Percentiles rank a stretch among this genome's conserved stretches.
Evolutionary conservation across 2,329 filamentous ascomycete species (phyloP).

Genomic region (Aureobasidium sp.): DNA sequence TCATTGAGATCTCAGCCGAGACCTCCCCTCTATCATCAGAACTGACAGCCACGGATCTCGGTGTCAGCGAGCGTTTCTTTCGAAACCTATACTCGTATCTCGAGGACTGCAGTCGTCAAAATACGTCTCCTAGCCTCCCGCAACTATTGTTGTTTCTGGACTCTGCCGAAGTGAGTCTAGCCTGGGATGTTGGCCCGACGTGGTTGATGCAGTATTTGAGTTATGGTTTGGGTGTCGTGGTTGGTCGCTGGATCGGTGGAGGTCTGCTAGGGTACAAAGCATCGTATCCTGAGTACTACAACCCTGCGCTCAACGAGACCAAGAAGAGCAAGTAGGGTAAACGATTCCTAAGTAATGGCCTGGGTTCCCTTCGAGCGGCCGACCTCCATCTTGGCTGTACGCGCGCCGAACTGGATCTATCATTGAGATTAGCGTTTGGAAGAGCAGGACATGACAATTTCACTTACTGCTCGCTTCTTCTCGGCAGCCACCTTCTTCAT

Average conservation of each 20-base stretch:
- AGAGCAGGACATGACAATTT: background rate
- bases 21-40: conserved; percentile 16
- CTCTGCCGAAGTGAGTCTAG: conserved; percentile 25
- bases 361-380: conserved; percentile 44
- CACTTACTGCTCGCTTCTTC: conserved; percentile 79
- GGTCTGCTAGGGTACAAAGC: conserved; percentile 15
- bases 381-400: conserved; percentile 43
- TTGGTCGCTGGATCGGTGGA: conserved; percentile 22
- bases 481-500: conserved; percentile 69
- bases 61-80: conserved; percentile 25
- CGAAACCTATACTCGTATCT: conserved; percentile 27
- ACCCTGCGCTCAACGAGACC: conserved; percentile 13
- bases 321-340: background rate
- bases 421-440: conserved; percentile 12
- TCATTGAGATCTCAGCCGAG: conserved; percentile 23
- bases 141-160: conserved; percentile 26
- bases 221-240: conserved; percentile 24
- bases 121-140: conserved; percentile 21
- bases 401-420: conserved; percentile 39
- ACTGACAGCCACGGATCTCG: conserved; percentile 17
- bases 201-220: conserved; percentile 22
- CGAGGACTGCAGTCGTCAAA: conserved; percentile 25
- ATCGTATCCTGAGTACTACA: conserved; percentile 19
- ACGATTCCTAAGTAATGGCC: conserved; percentile 25
- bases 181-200: conserved; percentile 22